Evolutionary conservation across 768 basidiomycete species (phyloP).

Genomic region (Lactarius pseudohatsudake): DNA sequence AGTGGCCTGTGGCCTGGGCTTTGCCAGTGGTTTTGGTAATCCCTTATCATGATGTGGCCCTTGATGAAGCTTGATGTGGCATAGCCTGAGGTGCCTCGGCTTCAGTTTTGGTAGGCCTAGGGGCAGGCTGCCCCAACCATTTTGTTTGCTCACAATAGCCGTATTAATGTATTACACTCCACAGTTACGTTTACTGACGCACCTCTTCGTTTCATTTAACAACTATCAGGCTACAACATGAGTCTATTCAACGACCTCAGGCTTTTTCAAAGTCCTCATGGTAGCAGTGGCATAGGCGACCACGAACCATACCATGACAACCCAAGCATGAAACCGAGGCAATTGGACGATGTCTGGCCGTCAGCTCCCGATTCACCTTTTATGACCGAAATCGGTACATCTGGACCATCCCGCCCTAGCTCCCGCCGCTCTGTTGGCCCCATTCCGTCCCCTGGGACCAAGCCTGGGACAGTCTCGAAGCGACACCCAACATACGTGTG

Average conservation of each 20-base stretch:
- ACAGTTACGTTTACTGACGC: no score
- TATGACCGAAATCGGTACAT: background rate
- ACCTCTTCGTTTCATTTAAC: background rate
- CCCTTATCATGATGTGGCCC: no score
- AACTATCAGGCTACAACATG: background rate
- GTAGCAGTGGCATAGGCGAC: background rate
- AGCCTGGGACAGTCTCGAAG: slow-evolving; percentile 7
- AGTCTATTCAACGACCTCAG: background rate
- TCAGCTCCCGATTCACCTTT: background rate
- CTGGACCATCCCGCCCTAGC: background rate
- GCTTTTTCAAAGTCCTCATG: background rate
- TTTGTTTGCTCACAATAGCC: no score
- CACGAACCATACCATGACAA: background rate
- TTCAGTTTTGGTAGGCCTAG: no score
- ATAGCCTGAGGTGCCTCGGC: no score
- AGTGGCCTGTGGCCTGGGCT: no score
- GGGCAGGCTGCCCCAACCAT: no score
- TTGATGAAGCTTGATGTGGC: no score
- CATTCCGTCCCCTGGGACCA: slow-evolving; percentile 22
- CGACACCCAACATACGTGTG: slow-evolving; percentile 23
- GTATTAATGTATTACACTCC: no score
- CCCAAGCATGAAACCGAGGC: background rate
- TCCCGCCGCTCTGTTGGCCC: slow-evolving; percentile 17
- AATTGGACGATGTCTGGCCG: background rate
- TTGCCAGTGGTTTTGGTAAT: no score